phyloP scores from a whole-genome alignment of 1,284 basidiomycete species.

The Puccinia novopanici region DNA sequence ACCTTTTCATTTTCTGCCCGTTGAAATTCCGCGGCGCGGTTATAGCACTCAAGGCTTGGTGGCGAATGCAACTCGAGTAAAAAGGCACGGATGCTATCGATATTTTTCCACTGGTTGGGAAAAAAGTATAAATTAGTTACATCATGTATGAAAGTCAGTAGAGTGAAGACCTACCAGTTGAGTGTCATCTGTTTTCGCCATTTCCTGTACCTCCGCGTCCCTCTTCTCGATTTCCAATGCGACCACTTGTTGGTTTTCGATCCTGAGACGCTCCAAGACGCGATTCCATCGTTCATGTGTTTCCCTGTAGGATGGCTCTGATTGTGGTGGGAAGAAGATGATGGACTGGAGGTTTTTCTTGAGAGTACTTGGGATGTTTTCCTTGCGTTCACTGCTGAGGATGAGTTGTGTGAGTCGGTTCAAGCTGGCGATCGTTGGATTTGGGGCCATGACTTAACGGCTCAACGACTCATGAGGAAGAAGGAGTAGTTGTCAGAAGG shows the following conservation, averaged over 20 bases:
- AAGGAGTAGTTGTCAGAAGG: no score
- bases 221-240: slow-evolving; percentile 5
- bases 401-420: slow-evolving; percentile 3
- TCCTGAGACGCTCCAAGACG: slow-evolving; percentile 10
- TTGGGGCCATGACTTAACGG: not conserved
- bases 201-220: not conserved
- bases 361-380: not conserved
- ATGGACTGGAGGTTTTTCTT: slow-evolving; percentile 24
- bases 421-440: not conserved
- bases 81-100: slow-evolving; percentile 28
- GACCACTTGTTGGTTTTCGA: not conserved
- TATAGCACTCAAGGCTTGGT: slow-evolving; percentile 14
- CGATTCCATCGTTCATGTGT: slow-evolving; percentile 17
- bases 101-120: slow-evolving; percentile 3
- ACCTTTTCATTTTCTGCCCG: not conserved
- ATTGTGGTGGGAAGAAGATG: slow-evolving; percentile 20
- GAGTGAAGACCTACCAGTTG: slow-evolving; percentile 2
- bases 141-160: not conserved
- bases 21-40: slow-evolving; percentile 8
- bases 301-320: slow-evolving; percentile 32
- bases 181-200: not conserved
- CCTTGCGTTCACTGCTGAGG: not conserved
- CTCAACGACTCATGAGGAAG: not conserved
- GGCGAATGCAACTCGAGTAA: slow-evolving; percentile 29
- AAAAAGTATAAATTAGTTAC: not conserved